These are phyloP conservation scores for Suillus weaverae DNA, from an alignment of 768 basidiomycete genomes.

Conservation along the genomic window DNA sequence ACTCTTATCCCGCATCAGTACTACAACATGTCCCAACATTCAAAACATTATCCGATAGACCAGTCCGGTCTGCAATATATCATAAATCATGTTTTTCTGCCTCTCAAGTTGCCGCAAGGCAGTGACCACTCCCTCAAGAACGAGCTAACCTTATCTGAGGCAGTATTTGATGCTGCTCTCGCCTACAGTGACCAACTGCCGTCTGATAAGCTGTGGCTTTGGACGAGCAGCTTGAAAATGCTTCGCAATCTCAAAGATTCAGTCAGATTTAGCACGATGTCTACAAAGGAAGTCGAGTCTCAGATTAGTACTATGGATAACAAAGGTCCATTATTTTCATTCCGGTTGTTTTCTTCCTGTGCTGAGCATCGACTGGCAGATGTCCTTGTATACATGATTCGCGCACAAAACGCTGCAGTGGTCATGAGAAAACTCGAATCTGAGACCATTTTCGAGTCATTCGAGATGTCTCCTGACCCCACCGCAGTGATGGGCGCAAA, in stretches of 20 bases:
- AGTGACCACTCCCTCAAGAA: constrained; percentile 29
- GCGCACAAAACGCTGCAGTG: constrained; percentile 49
- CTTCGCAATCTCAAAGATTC: constrained; percentile 22
- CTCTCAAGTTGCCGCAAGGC: constrained; percentile 40
- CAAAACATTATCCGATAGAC: background rate
- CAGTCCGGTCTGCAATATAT: constrained; percentile 26
- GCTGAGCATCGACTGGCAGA: constrained; percentile 28
- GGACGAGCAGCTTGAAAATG: constrained; percentile 36
- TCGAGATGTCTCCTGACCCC: constrained; percentile 43
- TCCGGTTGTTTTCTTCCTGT: background rate
- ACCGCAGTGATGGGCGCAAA: constrained; percentile 35
- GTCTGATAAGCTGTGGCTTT: constrained; percentile 17
- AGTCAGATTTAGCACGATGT: constrained; percentile 9
- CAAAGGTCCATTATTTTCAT: constrained; percentile 10
- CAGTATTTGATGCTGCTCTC: constrained; percentile 19
- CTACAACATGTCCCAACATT: background rate
- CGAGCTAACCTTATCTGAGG: constrained; percentile 28
- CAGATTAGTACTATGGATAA: constrained; percentile 21
- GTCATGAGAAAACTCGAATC: constrained; percentile 35
- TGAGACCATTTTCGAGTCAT: constrained; percentile 42
- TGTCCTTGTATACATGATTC: constrained; percentile 38
- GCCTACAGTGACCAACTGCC: constrained; percentile 18
- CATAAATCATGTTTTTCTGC: constrained; percentile 45
- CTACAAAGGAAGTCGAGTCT: constrained; percentile 13
- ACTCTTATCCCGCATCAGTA: background rate